Percentiles rank a stretch among this genome's conserved stretches.
Conservation (phyloP, 345 rosid genomes). For the Syzygium jambos region DNA sequence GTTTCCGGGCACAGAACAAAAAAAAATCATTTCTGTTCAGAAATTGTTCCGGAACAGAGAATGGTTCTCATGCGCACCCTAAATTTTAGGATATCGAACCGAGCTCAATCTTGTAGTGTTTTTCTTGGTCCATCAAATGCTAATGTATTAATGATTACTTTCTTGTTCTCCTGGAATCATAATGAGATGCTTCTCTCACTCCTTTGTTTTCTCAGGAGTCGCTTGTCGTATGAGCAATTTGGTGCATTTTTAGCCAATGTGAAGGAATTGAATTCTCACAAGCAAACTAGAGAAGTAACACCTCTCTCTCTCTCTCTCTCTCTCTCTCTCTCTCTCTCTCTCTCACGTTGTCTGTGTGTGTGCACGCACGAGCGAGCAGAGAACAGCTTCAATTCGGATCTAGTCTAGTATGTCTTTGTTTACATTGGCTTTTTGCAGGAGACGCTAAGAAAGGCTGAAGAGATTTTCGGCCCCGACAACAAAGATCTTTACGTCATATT, state of each 20-base stretch:
- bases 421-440: constrained; percentile 34
- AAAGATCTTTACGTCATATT: constrained; percentile 72
- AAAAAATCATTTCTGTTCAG: too few relatives aligned
- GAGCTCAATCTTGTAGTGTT: background rate
- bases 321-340: background rate
- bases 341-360: background rate
- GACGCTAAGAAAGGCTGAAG: constrained; percentile 75
- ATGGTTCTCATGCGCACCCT: too few relatives aligned
- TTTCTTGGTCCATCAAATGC: background rate
- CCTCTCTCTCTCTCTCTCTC: background rate
- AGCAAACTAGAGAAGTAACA: constrained; percentile 75
- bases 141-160: background rate
- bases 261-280: constrained; percentile 89
- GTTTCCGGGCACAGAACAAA: too few relatives aligned
- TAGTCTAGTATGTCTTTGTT: background rate
- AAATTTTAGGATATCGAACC: background rate
- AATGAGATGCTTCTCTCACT: background rate
- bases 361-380: background rate
- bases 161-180: background rate
- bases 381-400: background rate
- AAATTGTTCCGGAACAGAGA: too few relatives aligned
- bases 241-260: constrained; percentile 88
- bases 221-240: constrained; percentile 84
- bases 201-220: constrained; percentile 34
- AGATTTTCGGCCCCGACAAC: constrained; percentile 74